These are phyloP conservation scores for Mortierella alpina DNA, from an alignment of 192 early-diverging fungal species.

Conservation along the genomic window DNA sequence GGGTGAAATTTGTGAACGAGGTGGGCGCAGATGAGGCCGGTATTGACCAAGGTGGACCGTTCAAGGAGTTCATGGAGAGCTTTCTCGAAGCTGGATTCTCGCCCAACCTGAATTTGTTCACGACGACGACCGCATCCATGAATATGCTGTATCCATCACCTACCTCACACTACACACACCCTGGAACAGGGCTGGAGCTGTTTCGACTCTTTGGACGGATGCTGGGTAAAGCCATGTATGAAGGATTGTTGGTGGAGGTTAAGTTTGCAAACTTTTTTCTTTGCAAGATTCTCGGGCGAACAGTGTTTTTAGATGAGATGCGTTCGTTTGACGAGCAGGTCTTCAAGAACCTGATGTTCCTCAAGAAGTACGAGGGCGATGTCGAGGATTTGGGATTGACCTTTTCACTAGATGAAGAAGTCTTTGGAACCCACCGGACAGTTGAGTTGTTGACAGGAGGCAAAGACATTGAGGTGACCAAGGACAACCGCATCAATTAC, in stretches of 20 bases:
- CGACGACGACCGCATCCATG: slow-evolving; percentile 53
- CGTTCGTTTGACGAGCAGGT: slow-evolving; percentile 65
- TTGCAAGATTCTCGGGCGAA: slow-evolving; percentile 64
- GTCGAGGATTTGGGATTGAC: slow-evolving; percentile 73
- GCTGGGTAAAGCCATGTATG: slow-evolving; percentile 73
- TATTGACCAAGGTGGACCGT: slow-evolving; percentile 87
- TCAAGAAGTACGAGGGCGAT: slow-evolving; percentile 72
- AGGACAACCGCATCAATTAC: slow-evolving; percentile 65
- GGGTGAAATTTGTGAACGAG: slow-evolving; percentile 65
- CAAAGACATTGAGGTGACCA: slow-evolving; percentile 61
- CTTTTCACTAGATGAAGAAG: slow-evolving; percentile 70
- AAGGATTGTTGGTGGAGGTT: slow-evolving; percentile 68
- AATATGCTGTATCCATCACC: slow-evolving; percentile 62
- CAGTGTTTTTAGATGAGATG: slow-evolving; percentile 70
- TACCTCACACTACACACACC: slow-evolving; percentile 49
- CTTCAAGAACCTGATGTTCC: slow-evolving; percentile 62
- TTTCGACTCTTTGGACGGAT: slow-evolving; percentile 71
- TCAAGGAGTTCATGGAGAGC: slow-evolving; percentile 75
- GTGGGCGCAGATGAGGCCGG: slow-evolving; percentile 73
- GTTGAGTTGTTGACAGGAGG: slow-evolving; percentile 42
- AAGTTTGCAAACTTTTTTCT: slow-evolving; percentile 72
- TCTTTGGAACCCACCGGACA: slow-evolving; percentile 59
- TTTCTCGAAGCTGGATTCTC: slow-evolving; percentile 66
- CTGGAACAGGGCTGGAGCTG: slow-evolving; percentile 46
- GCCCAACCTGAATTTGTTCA: slow-evolving; percentile 62